Percentiles rank a stretch among this genome's conserved stretches.
Conservation (phyloP, 495 filamentous ascomycete genomes). For the Xylaria curta region DNA sequence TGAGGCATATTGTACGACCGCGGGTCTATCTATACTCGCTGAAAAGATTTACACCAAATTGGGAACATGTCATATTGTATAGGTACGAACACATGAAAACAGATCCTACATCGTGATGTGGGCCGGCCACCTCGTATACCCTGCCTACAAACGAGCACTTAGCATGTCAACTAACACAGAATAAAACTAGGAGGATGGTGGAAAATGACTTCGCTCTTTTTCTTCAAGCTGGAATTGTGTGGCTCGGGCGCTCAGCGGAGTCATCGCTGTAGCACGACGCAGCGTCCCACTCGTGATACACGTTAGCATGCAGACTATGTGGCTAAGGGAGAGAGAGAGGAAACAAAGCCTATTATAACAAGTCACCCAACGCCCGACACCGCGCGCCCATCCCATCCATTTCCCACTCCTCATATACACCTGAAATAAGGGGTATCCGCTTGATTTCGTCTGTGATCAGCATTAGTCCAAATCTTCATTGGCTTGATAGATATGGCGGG, state of each 20-base stretch:
- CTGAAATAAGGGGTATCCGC: conserved; percentile 8
- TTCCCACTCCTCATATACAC: conserved; percentile 17
- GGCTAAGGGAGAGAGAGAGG: conserved; percentile 40
- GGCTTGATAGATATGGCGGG: conserved; percentile 85
- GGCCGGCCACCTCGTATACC: conserved; percentile 8
- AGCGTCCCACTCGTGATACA: conserved; percentile 39
- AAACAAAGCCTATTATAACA: conserved; percentile 41
- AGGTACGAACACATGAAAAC: conserved; percentile 1
- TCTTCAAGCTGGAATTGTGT: conserved; percentile 32
- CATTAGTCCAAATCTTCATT: conserved; percentile 73
- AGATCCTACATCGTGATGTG: background rate
- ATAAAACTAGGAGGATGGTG: conserved; percentile 20
- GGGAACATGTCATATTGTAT: conserved; percentile 3
- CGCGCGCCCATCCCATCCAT: conserved; percentile 1
- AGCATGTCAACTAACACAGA: conserved; percentile 35
- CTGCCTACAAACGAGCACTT: conserved; percentile 35
- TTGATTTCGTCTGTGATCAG: conserved; percentile 29
- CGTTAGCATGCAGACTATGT: conserved; percentile 43
- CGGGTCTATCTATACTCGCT: background rate
- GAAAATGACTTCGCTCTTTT: conserved; percentile 37
- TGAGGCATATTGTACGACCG: background rate
- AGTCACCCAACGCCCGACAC: conserved; percentile 30
- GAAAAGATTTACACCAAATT: background rate
- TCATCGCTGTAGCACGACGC: conserved; percentile 33
- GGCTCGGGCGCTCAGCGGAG: conserved; percentile 32